These are phyloP conservation scores for Mycena crocata DNA, from an alignment of 768 basidiomycete species.

Conservation along the genomic window DNA sequence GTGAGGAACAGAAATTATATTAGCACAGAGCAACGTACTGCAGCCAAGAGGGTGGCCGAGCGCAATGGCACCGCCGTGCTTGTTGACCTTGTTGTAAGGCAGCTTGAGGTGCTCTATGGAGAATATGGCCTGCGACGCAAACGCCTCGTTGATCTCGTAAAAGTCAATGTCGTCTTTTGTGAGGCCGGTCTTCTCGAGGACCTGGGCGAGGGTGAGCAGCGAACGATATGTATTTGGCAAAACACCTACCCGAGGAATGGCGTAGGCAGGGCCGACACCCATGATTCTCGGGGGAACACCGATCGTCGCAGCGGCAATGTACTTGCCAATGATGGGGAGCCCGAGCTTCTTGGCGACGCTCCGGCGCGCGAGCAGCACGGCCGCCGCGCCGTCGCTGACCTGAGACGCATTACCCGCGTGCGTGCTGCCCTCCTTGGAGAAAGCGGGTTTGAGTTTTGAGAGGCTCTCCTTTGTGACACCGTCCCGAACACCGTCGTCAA, in stretches of 20 bases:
- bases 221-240: neutral
- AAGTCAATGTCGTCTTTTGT: constrained; percentile 83
- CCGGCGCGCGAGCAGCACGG: constrained; percentile 85
- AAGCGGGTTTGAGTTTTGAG: constrained; percentile 87
- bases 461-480: constrained; percentile 86
- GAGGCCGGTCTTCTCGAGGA: constrained; percentile 75
- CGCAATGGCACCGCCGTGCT: constrained; percentile 90
- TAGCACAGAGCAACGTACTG: constrained; percentile 60
- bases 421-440: constrained; percentile 78
- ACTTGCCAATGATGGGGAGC: constrained; percentile 91
- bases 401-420: constrained; percentile 92
- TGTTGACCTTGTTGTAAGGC: constrained; percentile 83
- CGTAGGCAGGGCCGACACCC: constrained; percentile 93
- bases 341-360: constrained; percentile 84
- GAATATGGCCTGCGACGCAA: constrained; percentile 86
- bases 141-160: constrained; percentile 94
- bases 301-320: constrained; percentile 71
- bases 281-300: constrained; percentile 91
- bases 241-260: constrained; percentile 73
- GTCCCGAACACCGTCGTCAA: constrained; percentile 88
- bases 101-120: constrained; percentile 76
- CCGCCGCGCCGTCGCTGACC: constrained; percentile 93
- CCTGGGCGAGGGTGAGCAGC: constrained; percentile 34
- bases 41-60: constrained; percentile 90
- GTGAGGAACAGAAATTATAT: constrained; percentile 12